phyloP scores from a whole-genome alignment of 768 basidiomycete species.

The Russula sp. region DNA sequence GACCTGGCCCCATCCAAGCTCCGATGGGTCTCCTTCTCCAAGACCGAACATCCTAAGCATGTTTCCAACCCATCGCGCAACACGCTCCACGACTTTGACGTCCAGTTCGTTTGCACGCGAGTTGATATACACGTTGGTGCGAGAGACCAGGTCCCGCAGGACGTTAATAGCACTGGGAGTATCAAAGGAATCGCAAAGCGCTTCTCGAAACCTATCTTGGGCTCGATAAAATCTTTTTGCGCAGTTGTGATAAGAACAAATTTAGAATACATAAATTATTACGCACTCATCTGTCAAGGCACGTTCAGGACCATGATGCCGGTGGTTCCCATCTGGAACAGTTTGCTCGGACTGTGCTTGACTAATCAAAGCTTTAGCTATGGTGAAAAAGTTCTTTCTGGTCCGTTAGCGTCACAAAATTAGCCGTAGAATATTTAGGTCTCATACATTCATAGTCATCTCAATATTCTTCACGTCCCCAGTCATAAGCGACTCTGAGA shows the following conservation, averaged over 20 bases:
- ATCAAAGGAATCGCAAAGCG: conserved; percentile 96
- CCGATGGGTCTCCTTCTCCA: conserved; percentile 60
- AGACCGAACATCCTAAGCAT: conserved; percentile 81
- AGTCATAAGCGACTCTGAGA: conserved; percentile 85
- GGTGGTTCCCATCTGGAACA: conserved; percentile 58
- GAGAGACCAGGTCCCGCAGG: conserved; percentile 77
- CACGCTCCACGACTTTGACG: conserved; percentile 58
- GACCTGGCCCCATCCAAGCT: conserved; percentile 86
- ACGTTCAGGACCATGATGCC: conserved; percentile 63
- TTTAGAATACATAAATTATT: conserved; percentile 1
- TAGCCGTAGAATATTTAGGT: conserved; percentile 3
- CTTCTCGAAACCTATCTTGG: conserved; percentile 74
- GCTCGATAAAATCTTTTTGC: conserved; percentile 62
- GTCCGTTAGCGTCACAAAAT: conserved; percentile 3
- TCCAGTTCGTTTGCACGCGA: conserved; percentile 57
- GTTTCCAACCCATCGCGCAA: conserved; percentile 64
- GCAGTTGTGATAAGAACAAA: conserved; percentile 17
- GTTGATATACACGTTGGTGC: conserved; percentile 86
- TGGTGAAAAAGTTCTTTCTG: conserved; percentile 88
- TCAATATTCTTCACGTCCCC: conserved; percentile 87
- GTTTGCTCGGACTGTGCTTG: conserved; percentile 51
- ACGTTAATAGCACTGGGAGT: conserved; percentile 79
- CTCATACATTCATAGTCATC: conserved; percentile 73
- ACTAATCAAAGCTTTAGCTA: conserved; percentile 73
- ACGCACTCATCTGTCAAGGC: conserved; percentile 64